Base-by-base conservation (phyloP, 495 filamentous ascomycete genomes). In the Penicillium mononematosum region DNA sequence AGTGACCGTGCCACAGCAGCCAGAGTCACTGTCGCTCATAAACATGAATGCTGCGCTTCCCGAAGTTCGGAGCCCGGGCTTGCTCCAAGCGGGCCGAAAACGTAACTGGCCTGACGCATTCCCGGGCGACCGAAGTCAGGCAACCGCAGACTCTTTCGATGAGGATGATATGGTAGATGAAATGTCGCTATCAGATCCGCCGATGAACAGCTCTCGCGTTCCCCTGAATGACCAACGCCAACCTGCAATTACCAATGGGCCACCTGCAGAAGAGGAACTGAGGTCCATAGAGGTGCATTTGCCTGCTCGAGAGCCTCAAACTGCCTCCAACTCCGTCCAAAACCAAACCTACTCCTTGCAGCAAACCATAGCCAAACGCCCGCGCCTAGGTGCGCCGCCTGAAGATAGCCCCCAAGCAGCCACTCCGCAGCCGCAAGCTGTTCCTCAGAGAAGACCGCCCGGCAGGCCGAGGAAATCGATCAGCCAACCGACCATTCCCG, bases 141-240 rank as follows among this genome's bases (percentile, higher is more conserved):
- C 63, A 8, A 63, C 73, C n/a, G 64, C 70, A 3, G 73, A 77
- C 52, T 75, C 73, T 17, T 75, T 77, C 29, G 71, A 70, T 10
- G 75, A 74, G 42, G 69, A 70, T n/a, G 70, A 71, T 38, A 68
- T 70, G 58, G 56, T 68, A 8, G 71, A 68, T 41, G 70, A 74
- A 44, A 53, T 73, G 19, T 56, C 70, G 0, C 24, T 72, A 9
- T 58, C 55, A 12, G 63, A 67, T 20, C 25, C 50, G 12, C 51
- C 50, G 8, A 64, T 61, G 3, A 62, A 64, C 4, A 36, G 61
- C 1, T 52, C 66, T 5, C 69, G 63, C n/a, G 56, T 73, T 19
- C 70, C 70, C 0, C 54, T 73, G n/a, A 72, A 69, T 34, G 60
- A 69, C 1, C 45, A 54, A 14, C 58, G 55, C 8, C 43, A 34